These are phyloP conservation scores for Phytophthora agathidicida DNA, from an alignment of 352 stramenopile species.

Conservation along the genomic window DNA sequence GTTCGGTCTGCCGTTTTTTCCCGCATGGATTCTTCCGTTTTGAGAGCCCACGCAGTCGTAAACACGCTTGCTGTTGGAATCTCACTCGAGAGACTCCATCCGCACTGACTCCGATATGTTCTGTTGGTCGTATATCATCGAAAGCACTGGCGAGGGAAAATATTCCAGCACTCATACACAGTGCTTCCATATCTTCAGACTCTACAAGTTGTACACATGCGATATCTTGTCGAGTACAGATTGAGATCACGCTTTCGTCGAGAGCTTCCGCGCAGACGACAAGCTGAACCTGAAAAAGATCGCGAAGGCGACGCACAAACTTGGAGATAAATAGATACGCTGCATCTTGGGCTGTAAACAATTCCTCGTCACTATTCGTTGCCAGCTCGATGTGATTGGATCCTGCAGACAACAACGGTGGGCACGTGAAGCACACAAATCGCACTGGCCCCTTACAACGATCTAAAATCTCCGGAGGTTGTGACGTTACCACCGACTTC, in stretches of 20 bases:
- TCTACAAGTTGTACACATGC: slow-evolving; percentile 71
- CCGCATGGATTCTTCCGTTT: neutral
- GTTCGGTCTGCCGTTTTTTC: neutral
- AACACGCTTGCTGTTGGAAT: slow-evolving; percentile 46
- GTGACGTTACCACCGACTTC: slow-evolving; percentile 54
- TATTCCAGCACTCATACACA: slow-evolving; percentile 48
- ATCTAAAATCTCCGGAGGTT: slow-evolving; percentile 39
- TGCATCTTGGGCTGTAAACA: slow-evolving; percentile 35
- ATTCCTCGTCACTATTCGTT: slow-evolving; percentile 15
- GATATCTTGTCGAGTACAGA: slow-evolving; percentile 50
- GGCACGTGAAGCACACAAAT: slow-evolving; percentile 57
- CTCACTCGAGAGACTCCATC: slow-evolving; percentile 36
- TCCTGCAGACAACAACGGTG: slow-evolving; percentile 38
- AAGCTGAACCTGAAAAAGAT: slow-evolving; percentile 36
- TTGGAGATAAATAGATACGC: slow-evolving; percentile 35
- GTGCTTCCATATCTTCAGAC: slow-evolving; percentile 45
- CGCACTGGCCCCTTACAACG: neutral
- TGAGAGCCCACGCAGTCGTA: slow-evolving; percentile 47
- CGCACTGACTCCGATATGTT: slow-evolving; percentile 47
- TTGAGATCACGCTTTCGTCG: slow-evolving; percentile 46
- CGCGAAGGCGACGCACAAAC: slow-evolving; percentile 32
- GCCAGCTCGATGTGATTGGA: slow-evolving; percentile 46
- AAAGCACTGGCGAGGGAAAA: slow-evolving; percentile 57
- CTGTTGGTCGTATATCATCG: slow-evolving; percentile 35
- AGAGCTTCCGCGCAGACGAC: slow-evolving; percentile 56